Percentiles rank a stretch among this genome's conserved stretches.
Evolutionary conservation across 2,329 filamentous ascomycete species (phyloP).

Genomic region (Phialophora expanda): DNA sequence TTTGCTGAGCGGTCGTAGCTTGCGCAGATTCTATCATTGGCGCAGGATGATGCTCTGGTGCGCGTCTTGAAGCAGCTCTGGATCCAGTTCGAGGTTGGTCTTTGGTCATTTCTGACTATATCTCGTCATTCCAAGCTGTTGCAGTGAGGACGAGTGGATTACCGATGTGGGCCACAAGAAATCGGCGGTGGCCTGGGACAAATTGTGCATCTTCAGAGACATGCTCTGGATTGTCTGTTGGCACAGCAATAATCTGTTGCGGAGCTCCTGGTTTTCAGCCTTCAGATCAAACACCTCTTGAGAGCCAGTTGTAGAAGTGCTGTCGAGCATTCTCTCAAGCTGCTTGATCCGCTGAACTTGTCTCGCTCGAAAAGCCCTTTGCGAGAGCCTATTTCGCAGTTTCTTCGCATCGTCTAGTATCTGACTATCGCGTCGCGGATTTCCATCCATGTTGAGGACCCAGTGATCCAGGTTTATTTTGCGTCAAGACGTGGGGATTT

Average conservation of each 20-base stretch:
- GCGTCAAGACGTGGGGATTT: neutral
- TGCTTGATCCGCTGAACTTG: constrained; percentile 2
- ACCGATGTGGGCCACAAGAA: constrained; percentile 2
- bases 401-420: neutral
- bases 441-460: neutral
- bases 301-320: neutral
- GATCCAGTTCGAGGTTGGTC: neutral
- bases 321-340: constrained; percentile 6
- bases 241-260: neutral
- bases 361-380: constrained; percentile 5
- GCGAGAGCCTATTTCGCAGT: constrained; percentile 2
- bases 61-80: neutral
- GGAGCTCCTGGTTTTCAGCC: constrained; percentile 1
- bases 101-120: neutral
- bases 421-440: neutral
- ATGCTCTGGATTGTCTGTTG: neutral
- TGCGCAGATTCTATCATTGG: neutral
- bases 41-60: neutral
- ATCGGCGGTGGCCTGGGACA: neutral
- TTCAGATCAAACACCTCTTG: neutral
- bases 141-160: neutral
- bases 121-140: neutral
- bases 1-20: neutral
- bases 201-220: constrained; percentile 4
- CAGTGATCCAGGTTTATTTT: neutral